Evolutionary conservation across 345 rosid species (phyloP), one percentile per base, ranked within the genome.

Genomic region (Schrenkiella parvula): DNA sequence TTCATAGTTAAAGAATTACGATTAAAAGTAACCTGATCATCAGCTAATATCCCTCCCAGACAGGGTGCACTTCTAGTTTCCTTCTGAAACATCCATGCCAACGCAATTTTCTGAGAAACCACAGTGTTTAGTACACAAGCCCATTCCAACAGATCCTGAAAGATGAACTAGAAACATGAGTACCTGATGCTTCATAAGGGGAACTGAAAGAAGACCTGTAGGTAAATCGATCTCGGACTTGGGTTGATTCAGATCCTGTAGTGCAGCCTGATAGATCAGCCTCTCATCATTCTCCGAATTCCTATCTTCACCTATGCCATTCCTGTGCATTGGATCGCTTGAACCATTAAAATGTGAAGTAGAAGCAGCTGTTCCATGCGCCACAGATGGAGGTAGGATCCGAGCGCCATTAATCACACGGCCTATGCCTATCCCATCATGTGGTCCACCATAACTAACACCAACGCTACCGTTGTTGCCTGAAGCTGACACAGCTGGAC

Each of bases 1-100:
- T 57, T 51, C 5, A 67, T 22, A 69, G 6, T 44, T 56, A 37
- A 66, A 58, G 17, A 51, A 62, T 56, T 53, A 31, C 44, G 14
- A 62, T n/a, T n/a, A 32, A 29, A 41, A 78, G 42, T 59, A 60
- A 93, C 99, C 95, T 95, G 97, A 77, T 95, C 99, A 84, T 95
- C 99, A 58, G 99, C 99, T 81, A 95, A 80, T 72, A 95, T 93
- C 80, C 99, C 99, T 68, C 99, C 99, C 73, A 84, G 74, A 68
- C 96, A 95, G 62, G 84, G 89, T 42, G 81, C 74, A 71, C 96
- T 87, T 84, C 85, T 89, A 29, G 84, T 88, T 85, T 93, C 97
- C 80, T 86, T 93, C 68, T 87, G 96, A 80, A 88, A 88, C 97
- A 88, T 95, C 97, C 97, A 95, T 21, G 90, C 84, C 87, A 95